Base-by-base conservation (phyloP, 129 eudicot species). In the Flaveria ramosissima region DNA sequence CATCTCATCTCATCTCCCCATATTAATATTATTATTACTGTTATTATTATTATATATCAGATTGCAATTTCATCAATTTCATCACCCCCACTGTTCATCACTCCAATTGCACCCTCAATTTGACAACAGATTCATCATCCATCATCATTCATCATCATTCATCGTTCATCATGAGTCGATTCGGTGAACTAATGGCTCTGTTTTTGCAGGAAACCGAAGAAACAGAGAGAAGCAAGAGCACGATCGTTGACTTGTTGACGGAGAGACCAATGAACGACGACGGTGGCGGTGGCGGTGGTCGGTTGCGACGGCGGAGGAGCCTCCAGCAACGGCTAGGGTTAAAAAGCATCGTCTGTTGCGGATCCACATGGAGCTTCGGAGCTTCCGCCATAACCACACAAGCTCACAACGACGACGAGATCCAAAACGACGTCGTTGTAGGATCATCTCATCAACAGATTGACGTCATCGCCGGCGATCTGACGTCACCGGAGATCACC, bases 301-400 rank as follows among this genome's bases (percentile, higher is more conserved):
- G 84, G 30, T 16, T 72, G 70, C 52, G 63, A 43, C 73, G 86
- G 45, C 80, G 89, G 41, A 88, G 80, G 82, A 82, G 75, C 12
- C 71, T 92, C 21, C 85, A 77, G 3, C 78, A 86, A 77, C 91
- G 96, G 77, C 87, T 89, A 1, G 86, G 97, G 74, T 85, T 89
- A 0, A 83, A 79, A 4, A 81, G 83, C 6, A 78, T 70, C 3
- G 71, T 78, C 14, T 89, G 96, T n/a, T 89, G 97, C 45, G 96
- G 95, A 32, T 78, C 92, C 87, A 86, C 86, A 9, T 86, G 90
- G 95, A 80, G 85, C 39, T 47, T 75, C 43, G 75, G 85, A 8
- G 62, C 92, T 11, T 80, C 86, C 71, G 67, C 77, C 79, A 51
- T 83, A 9, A 84, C 80, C 79, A 76, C 72, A 30, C 59, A 72